Base-by-base conservation (phyloP, 345 rosid genomes). In the Mangifera indica region DNA sequence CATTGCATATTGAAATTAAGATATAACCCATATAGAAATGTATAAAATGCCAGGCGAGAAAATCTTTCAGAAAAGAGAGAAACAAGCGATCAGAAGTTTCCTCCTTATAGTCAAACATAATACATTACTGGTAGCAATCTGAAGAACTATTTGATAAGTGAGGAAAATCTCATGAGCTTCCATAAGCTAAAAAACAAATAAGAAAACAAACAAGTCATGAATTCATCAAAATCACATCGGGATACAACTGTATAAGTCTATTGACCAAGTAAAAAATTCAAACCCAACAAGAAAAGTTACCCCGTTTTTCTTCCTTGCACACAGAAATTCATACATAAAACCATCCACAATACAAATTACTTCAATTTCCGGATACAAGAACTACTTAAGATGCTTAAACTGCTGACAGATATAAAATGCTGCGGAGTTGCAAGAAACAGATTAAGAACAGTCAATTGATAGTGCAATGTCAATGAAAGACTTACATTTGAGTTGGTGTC, bases 401-500 rank as follows among this genome's bases (percentile, higher is more conserved):
- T 0, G 26, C 20, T 5, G 9, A 7, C 5, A 49, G 12, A 17
- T 66, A 12, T 10, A 37, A 20, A 45, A 52, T 52, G 60, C 44
- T 17, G 17, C 22, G 0, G 20, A 42, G 17, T 42, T 48, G 58
- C 42, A 48, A 48, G 1, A 15, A 26, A 18, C 1, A 54, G 14
- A 54, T 14, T 51, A 18, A 67, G 9, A 0, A 22, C 29, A n/a
- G n/a, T n/a, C n/a, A n/a, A n/a, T n/a, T n/a, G n/a, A n/a, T n/a
- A n/a, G n/a, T n/a, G 24, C 55, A 25, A 37, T 65, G 10, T 10
- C 51, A 20, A 18, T 40, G 45, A 15, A 13, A 9, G 42, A 75
- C 97, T 81, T 79, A 91, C 97, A 52, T 93, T 90, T 58, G 97
- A 92, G 58, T 76, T 88, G 0, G 94, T 84, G 78, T 89, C 90